Conservation (phyloP, 2,329 filamentous ascomycete genomes). For the Ophiostoma ips region DNA sequence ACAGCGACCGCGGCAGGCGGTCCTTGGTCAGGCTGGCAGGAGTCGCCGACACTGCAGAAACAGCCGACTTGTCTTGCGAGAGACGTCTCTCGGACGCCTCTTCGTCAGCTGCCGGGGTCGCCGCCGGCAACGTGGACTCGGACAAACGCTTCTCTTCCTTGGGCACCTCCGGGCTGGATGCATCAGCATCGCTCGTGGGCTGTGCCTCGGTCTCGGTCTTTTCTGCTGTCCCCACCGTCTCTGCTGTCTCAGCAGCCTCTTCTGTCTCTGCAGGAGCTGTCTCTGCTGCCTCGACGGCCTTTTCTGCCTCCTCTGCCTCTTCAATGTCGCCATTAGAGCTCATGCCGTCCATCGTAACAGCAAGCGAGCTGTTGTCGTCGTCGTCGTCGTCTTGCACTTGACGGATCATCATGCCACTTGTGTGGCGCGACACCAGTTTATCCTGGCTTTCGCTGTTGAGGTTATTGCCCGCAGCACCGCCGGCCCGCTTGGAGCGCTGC, state of each 20-base stretch:
- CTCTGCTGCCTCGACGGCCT: slow-evolving; percentile 21
- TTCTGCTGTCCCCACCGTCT: too few species aligned
- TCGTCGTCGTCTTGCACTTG: slow-evolving; percentile 18
- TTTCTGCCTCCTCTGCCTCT: slow-evolving; percentile 21
- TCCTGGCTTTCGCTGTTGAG: slow-evolving; percentile 28
- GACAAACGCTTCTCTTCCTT: background rate
- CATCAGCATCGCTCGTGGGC: background rate
- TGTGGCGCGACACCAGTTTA: slow-evolving; percentile 26
- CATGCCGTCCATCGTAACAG: slow-evolving; percentile 42
- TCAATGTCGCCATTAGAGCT: slow-evolving; percentile 29
- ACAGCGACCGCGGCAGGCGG: slow-evolving; percentile 55
- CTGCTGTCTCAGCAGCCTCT: background rate
- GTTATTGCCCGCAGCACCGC: slow-evolving; percentile 8
- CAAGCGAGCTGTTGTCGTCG: slow-evolving; percentile 38
- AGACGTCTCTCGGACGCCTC: slow-evolving; percentile 4
- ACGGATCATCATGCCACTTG: slow-evolving; percentile 20
- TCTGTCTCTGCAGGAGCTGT: too few species aligned
- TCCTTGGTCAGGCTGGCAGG: slow-evolving; percentile 41
- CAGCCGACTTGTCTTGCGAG: slow-evolving; percentile 18
- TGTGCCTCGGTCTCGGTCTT: background rate
- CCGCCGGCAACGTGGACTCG: too few species aligned
- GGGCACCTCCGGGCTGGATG: background rate
- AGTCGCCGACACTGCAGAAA: slow-evolving; percentile 27
- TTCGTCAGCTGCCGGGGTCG: background rate
- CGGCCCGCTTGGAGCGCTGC: slow-evolving; percentile 19